Percentiles rank a stretch among this genome's conserved stretches.
Conservation (phyloP, 768 basidiomycete species). For the Pleurotus djamor region DNA sequence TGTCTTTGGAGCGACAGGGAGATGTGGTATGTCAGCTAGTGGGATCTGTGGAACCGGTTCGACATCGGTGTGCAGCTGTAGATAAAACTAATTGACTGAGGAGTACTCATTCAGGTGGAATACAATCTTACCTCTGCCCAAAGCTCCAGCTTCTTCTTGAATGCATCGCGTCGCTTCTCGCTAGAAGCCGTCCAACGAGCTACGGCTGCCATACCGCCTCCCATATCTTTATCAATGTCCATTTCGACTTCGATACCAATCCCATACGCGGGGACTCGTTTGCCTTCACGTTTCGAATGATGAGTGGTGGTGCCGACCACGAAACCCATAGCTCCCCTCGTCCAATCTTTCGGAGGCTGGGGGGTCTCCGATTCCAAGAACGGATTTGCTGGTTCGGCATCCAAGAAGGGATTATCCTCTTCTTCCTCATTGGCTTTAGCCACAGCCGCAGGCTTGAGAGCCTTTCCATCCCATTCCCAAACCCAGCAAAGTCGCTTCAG, state of each 20-base stretch:
- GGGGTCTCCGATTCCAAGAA: conserved; percentile 48
- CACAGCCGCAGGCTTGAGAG: conserved; percentile 23
- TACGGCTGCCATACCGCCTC: conserved; percentile 84
- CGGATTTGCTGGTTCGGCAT: conserved; percentile 40
- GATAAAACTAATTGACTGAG: conserved; percentile 4
- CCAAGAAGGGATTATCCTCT: conserved; percentile 19
- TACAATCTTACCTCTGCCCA: conserved; percentile 58
- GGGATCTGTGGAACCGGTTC: conserved; percentile 56
- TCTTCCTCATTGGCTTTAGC: conserved; percentile 38
- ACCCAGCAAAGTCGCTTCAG: conserved; percentile 80
- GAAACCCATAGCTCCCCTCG: conserved; percentile 77
- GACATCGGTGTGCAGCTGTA: conserved; percentile 49
- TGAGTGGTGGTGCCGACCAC: conserved; percentile 72
- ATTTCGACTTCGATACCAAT: conserved; percentile 87
- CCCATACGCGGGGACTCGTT: conserved; percentile 78
- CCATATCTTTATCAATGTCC: conserved; percentile 79
- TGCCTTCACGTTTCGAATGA: conserved; percentile 60
- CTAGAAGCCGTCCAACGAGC: conserved; percentile 81
- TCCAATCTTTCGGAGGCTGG: conserved; percentile 62
- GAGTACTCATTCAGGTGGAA: not conserved
- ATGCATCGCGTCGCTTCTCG: conserved; percentile 56
- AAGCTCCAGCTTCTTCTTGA: conserved; percentile 55
- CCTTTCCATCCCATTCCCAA: conserved; percentile 81
- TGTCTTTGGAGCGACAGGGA: conserved; percentile 49
- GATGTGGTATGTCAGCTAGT: conserved; percentile 60